Evolutionary conservation across 352 stramenopile species (phyloP).

Genomic region (Phytophthora kernoviae): DNA sequence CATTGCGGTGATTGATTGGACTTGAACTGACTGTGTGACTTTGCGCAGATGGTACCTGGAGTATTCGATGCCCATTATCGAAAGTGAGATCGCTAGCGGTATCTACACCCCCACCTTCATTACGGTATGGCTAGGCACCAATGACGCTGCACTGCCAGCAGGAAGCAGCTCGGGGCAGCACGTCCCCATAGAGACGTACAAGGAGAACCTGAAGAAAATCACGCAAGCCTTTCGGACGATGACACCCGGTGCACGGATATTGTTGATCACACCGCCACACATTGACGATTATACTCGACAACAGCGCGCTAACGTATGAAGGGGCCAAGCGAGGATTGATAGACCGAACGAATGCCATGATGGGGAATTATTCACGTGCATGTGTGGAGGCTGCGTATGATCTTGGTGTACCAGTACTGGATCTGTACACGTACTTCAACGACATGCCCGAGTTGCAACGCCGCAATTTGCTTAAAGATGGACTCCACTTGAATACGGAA

Average conservation of each 20-base stretch:
- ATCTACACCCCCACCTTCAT: slow-evolving; percentile 43
- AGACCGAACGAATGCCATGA: slow-evolving; percentile 48
- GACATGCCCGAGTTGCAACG: slow-evolving; percentile 39
- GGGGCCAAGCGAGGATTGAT: slow-evolving; percentile 21
- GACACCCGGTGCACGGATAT: slow-evolving; percentile 31
- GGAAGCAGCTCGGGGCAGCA: slow-evolving; percentile 39
- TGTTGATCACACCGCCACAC: slow-evolving; percentile 54
- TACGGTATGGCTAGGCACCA: slow-evolving; percentile 66
- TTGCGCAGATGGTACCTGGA: slow-evolving; percentile 42
- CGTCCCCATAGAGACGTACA: slow-evolving; percentile 56
- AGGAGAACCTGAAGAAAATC: slow-evolving; percentile 44
- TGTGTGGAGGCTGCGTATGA: slow-evolving; percentile 41
- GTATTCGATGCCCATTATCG: slow-evolving; percentile 46
- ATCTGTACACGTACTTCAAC: slow-evolving; percentile 59
- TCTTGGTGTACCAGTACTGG: slow-evolving; percentile 36
- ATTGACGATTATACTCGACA: slow-evolving; percentile 35
- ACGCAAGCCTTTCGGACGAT: slow-evolving; percentile 23
- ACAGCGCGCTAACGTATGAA: slow-evolving; percentile 15
- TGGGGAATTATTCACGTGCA: slow-evolving; percentile 37
- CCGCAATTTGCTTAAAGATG: slow-evolving; percentile 51
- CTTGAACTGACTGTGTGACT: neutral
- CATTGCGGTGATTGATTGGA: neutral
- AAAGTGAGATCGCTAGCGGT: slow-evolving; percentile 32
- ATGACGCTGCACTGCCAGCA: slow-evolving; percentile 50
- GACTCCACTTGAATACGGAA: slow-evolving; percentile 51